These are phyloP conservation scores for Pontederia paniculata DNA, from an alignment of 176 grass and related monocot species.

Conservation along the genomic window DNA sequence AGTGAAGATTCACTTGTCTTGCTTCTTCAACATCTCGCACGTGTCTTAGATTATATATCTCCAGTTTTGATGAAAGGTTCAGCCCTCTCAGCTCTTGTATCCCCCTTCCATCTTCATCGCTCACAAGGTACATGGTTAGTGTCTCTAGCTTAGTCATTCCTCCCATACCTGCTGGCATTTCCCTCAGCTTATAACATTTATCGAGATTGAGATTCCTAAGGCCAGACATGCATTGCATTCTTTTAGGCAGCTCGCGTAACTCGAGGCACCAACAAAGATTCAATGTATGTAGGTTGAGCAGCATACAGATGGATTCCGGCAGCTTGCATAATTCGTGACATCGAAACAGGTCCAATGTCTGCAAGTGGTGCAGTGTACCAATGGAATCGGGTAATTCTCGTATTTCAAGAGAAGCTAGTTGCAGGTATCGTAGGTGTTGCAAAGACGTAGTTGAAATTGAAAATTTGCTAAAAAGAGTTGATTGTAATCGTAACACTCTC, in stretches of 20 bases:
- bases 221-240: slow-evolving; percentile 7
- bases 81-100: slow-evolving; percentile 19
- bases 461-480: no score
- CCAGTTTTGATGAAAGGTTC: slow-evolving; percentile 8
- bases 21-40: slow-evolving; percentile 7
- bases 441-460: background rate
- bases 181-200: background rate
- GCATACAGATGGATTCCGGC: background rate
- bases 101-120: background rate
- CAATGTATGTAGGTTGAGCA: no score
- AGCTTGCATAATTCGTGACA: background rate
- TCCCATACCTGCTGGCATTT: slow-evolving; percentile 14
- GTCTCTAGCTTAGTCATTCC: background rate
- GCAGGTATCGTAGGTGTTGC: background rate
- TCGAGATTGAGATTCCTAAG: background rate
- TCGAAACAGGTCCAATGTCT: background rate
- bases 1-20: background rate
- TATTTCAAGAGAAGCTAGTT: background rate
- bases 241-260: no score
- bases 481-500: no score
- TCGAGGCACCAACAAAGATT: no score
- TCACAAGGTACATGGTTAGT: slow-evolving; percentile 13
- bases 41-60: slow-evolving; percentile 3
- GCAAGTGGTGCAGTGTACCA: background rate
- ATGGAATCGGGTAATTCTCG: background rate